Conservation (phyloP, 139 green algal species). For the Micromonas commoda region DNA sequence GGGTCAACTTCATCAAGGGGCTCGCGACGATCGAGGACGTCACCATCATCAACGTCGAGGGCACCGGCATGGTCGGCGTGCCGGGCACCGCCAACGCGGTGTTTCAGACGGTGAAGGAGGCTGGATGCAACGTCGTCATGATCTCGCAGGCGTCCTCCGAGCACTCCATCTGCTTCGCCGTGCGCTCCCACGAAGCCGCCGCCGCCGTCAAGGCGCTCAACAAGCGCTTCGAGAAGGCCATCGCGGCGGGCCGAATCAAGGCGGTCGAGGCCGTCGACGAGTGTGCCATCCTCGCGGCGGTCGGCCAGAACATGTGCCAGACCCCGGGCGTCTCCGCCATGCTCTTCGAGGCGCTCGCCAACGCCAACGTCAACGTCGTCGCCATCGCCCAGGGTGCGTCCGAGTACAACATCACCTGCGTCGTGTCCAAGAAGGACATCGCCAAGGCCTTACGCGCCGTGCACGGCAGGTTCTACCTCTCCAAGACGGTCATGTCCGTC, state of each 20-base stretch:
- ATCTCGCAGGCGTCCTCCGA: conserved; percentile 91
- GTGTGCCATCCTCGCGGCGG: conserved; percentile 89
- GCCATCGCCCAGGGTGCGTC: conserved; percentile 71
- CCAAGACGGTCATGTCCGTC: conserved; percentile 74
- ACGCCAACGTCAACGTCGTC: conserved; percentile 52
- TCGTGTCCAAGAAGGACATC: conserved; percentile 69
- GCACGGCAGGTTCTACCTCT: conserved; percentile 91
- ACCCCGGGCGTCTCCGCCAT: conserved; percentile 77
- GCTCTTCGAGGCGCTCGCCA: conserved; percentile 88
- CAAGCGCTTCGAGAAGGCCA: conserved; percentile 22
- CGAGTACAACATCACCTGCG: conserved; percentile 98
- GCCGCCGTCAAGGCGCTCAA: not conserved
- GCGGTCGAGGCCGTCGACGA: conserved; percentile 26
- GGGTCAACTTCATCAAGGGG: conserved; percentile 68
- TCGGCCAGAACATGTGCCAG: conserved; percentile 87
- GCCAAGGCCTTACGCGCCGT: conserved; percentile 64
- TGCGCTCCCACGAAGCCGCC: conserved; percentile 54
- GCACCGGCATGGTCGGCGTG: conserved; percentile 94
- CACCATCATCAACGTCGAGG: conserved; percentile 88
- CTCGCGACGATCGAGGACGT: conserved; percentile 96
- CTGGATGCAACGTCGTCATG: conserved; percentile 93
- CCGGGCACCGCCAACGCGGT: conserved; percentile 82
- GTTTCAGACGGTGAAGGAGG: conserved; percentile 79
- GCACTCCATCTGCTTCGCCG: conserved; percentile 96
- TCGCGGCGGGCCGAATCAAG: conserved; percentile 22